Percentiles rank a stretch among this genome's conserved stretches.
These are phyloP conservation scores for Backusella tarrabulga DNA, from an alignment of 192 early-diverging fungal species.

Conservation along the genomic window DNA sequence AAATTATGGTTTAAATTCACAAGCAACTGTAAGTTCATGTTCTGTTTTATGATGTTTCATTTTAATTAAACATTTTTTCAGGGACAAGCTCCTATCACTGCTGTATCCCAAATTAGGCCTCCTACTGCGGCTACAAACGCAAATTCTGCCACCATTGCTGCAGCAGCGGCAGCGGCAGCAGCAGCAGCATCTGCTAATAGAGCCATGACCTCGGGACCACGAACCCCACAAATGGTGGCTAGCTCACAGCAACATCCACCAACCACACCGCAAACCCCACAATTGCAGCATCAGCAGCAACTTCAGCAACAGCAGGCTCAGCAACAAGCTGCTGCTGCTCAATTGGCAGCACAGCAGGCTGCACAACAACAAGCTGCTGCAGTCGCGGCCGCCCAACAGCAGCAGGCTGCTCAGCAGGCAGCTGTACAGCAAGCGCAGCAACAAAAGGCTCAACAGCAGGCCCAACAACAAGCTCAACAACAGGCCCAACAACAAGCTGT, in stretches of 20 bases:
- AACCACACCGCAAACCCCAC: neutral
- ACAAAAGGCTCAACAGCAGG: constrained; percentile 22
- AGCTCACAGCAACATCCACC: neutral
- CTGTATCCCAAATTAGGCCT: constrained; percentile 25
- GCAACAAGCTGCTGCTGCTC: neutral
- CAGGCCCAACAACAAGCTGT: constrained; percentile 12
- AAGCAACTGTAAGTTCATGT: constrained; percentile 15
- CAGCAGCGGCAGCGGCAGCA: constrained; percentile 27
- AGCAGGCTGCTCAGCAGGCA: constrained; percentile 14
- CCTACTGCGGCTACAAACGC: constrained; percentile 16
- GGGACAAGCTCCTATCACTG: constrained; percentile 23
- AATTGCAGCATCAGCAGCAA: neutral
- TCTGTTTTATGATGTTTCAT: neutral
- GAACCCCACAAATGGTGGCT: neutral
- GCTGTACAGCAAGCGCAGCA: constrained; percentile 16
- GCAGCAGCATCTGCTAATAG: neutral
- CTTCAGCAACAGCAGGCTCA: constrained; percentile 21
- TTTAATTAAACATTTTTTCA: constrained; percentile 24
- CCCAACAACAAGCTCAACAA: constrained; percentile 33
- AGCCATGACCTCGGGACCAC: neutral
- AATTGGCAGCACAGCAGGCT: neutral
- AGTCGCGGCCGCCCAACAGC: constrained; percentile 34
- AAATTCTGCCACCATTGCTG: constrained; percentile 15
- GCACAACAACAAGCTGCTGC: constrained; percentile 27
- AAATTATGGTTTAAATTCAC: constrained; percentile 39